Conservation (phyloP, 2,329 filamentous ascomycete genomes). For the Fusarium veterinarium region DNA sequence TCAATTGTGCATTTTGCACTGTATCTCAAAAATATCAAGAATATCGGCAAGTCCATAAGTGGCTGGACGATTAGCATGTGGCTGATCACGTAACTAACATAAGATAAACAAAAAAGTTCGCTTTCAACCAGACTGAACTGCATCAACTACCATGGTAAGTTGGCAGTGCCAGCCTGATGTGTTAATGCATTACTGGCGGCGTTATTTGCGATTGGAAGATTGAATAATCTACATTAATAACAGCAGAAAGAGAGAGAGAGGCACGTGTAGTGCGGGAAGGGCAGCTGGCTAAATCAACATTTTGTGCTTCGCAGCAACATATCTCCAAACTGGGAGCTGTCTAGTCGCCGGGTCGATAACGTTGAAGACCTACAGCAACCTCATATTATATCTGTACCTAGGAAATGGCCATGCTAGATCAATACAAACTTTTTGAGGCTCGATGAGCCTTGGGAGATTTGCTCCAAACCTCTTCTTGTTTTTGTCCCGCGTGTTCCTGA, state of each 20-base stretch:
- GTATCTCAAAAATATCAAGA: conserved; percentile 1
- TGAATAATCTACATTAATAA: conserved; percentile 41
- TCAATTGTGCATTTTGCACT: conserved; percentile 15
- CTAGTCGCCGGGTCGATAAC: not conserved
- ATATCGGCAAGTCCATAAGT: conserved; percentile 31
- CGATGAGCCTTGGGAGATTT: conserved; percentile 14
- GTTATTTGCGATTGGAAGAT: conserved; percentile 25
- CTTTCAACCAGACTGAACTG: conserved; percentile 25
- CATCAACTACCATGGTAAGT: conserved; percentile 26
- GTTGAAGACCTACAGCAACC: conserved; percentile 20
- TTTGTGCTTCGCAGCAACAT: not conserved
- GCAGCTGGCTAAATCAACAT: conserved; percentile 2
- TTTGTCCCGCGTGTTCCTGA: not conserved
- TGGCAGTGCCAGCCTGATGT: conserved; percentile 22
- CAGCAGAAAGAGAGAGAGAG: conserved; percentile 7
- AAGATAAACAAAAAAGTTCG: conserved; percentile 26
- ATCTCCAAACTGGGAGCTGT: conserved; percentile 2
- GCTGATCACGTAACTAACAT: conserved; percentile 33
- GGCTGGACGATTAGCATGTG: conserved; percentile 17
- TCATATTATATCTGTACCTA: conserved; percentile 45
- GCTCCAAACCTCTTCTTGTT: not conserved
- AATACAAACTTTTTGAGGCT: conserved; percentile 45
- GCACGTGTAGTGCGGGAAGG: conserved; percentile 16
- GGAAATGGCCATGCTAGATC: conserved; percentile 46
- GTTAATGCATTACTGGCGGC: conserved; percentile 28